These are phyloP conservation scores for Trichoderma cornu-damae DNA, from an alignment of 2,329 filamentous ascomycete genomes.

Conservation along the genomic window DNA sequence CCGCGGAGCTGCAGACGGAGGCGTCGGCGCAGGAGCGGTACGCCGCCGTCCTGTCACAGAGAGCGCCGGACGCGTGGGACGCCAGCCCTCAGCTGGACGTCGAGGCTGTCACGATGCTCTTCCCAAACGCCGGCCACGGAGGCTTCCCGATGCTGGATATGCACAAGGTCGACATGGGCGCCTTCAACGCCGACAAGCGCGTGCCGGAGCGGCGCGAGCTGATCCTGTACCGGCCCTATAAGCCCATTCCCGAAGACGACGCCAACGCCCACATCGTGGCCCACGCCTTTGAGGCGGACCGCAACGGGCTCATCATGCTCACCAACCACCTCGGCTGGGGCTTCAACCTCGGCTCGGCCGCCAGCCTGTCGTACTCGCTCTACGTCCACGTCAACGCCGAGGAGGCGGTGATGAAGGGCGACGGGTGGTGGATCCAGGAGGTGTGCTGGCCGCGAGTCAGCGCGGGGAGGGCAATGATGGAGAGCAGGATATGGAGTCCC, in stretches of 20 bases:
- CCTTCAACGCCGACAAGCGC: constrained; percentile 39
- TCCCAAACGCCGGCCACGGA: constrained; percentile 37
- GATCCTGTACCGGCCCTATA: constrained; percentile 45
- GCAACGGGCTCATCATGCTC: constrained; percentile 51
- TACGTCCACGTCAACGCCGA: constrained; percentile 48
- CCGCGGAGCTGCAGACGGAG: constrained; percentile 36
- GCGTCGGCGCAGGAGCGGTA: constrained; percentile 41
- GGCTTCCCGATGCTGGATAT: constrained; percentile 48
- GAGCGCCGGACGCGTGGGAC: constrained; percentile 40
- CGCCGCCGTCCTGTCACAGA: constrained; percentile 35
- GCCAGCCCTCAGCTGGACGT: constrained; percentile 44
- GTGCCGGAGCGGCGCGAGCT: constrained; percentile 45
- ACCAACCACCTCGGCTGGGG: constrained; percentile 47
- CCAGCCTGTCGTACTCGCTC: constrained; percentile 48
- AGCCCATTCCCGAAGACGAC: constrained; percentile 38
- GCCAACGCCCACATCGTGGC: constrained; percentile 43
- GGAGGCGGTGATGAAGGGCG: constrained; percentile 43
- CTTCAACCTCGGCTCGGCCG: constrained; percentile 37
- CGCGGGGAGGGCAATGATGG: constrained; percentile 43
- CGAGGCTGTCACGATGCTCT: constrained; percentile 33
- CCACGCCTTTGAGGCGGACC: constrained; percentile 49
- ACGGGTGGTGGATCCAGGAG: constrained; percentile 53
- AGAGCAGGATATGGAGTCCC: constrained; percentile 51
- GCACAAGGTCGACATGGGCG: constrained; percentile 50
- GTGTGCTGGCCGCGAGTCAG: constrained; percentile 43